These are phyloP conservation scores for Syzygium aromaticum DNA, from an alignment of 345 rosid species.

Conservation along the genomic window DNA sequence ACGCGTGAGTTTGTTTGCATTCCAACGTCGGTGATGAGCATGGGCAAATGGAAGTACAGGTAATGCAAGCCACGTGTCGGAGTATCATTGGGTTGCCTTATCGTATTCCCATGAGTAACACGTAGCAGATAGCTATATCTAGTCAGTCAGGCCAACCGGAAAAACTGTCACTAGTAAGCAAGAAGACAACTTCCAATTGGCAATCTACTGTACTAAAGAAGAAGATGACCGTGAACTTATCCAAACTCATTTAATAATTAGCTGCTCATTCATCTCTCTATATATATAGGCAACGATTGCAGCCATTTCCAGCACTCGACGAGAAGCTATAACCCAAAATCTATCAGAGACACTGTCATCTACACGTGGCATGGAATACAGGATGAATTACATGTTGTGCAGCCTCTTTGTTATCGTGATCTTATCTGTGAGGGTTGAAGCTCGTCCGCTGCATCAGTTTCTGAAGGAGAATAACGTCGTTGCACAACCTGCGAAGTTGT, in stretches of 20 bases:
- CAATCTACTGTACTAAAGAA: not conserved
- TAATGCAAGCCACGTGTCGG: not conserved
- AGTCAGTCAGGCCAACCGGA: not conserved
- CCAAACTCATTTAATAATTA: not conserved
- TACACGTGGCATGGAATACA: not conserved
- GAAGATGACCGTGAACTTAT: not conserved
- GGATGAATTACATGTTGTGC: not conserved
- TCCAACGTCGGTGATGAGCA: not conserved
- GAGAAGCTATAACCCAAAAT: not conserved
- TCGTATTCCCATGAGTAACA: not conserved
- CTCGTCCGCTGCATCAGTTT: not conserved
- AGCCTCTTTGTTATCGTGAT: not conserved
- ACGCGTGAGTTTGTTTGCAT: not conserved
- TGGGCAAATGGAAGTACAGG: not conserved
- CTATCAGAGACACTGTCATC: not conserved
- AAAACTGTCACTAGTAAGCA: not conserved
- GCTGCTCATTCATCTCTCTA: not conserved
- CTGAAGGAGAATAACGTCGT: not conserved
- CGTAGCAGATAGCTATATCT: not conserved
- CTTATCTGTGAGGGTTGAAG: not conserved
- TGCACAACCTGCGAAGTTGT: not conserved
- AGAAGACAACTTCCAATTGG: not conserved
- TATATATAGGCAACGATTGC: not conserved
- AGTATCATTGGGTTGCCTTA: not conserved
- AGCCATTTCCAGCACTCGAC: conserved; percentile 4